These are phyloP conservation scores for Rutstroemia sp. DNA, from an alignment of 2,329 filamentous ascomycete genomes.

Conservation along the genomic window DNA sequence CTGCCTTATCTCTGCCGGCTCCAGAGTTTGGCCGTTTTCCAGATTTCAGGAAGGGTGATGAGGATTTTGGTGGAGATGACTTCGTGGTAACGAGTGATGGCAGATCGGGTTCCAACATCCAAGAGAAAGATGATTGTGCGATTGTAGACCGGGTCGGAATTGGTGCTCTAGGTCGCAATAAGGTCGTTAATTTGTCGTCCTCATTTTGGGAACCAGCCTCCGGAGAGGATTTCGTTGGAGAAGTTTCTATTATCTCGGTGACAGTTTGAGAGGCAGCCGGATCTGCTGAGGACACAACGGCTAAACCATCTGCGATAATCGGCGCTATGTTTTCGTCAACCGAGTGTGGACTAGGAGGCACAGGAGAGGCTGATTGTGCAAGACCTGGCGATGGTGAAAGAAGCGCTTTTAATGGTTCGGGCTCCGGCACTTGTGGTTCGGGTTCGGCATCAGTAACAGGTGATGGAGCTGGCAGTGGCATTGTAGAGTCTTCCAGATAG, in stretches of 20 bases:
- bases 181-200: constrained; percentile 6
- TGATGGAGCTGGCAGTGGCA: constrained; percentile 36
- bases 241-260: background rate
- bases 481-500: constrained; percentile 50
- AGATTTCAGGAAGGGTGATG: constrained; percentile 25
- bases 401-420: constrained; percentile 6
- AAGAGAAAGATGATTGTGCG: constrained; percentile 69
- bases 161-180: constrained; percentile 30
- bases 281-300: background rate
- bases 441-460: background rate
- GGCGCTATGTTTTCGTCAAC: background rate
- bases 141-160: constrained; percentile 58
- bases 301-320: background rate
- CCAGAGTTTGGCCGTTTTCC: constrained; percentile 21
- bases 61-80: constrained; percentile 22
- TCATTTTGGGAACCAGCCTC: background rate
- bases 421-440: background rate
- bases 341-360: background rate
- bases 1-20: constrained; percentile 26
- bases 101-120: constrained; percentile 58
- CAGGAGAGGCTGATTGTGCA: background rate
- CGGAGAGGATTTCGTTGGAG: background rate
- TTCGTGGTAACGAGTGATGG: constrained; percentile 14
- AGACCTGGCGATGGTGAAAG: background rate
- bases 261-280: background rate